These are phyloP conservation scores for Imleria badia DNA, from an alignment of 768 basidiomycete species.

Conservation along the genomic window DNA sequence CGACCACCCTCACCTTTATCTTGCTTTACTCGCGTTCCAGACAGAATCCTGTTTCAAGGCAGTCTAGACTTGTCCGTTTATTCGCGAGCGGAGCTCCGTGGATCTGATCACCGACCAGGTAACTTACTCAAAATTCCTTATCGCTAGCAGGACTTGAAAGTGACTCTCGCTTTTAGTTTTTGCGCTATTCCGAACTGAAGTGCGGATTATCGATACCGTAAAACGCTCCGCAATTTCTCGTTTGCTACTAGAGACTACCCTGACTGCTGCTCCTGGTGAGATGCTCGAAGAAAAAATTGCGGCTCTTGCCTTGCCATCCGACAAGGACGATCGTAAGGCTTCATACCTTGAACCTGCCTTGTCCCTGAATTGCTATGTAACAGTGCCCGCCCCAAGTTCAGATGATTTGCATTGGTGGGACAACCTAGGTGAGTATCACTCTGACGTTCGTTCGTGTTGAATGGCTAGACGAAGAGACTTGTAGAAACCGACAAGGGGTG, in stretches of 20 bases:
- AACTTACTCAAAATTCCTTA: slow-evolving; percentile 6
- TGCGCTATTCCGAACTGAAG: slow-evolving; percentile 73
- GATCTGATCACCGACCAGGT: slow-evolving; percentile 98
- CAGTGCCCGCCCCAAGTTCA: slow-evolving; percentile 86
- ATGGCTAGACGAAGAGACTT: not conserved
- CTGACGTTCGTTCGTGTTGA: not conserved
- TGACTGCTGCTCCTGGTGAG: slow-evolving; percentile 63
- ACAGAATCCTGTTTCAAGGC: slow-evolving; percentile 91
- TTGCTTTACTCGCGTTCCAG: slow-evolving; percentile 40
- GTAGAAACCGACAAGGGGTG: slow-evolving; percentile 19
- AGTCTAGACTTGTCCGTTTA: slow-evolving; percentile 76
- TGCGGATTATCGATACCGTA: slow-evolving; percentile 73
- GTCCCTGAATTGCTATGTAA: slow-evolving; percentile 6
- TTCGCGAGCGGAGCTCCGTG: slow-evolving; percentile 76
- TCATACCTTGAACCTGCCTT: not conserved
- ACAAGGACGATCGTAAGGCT: slow-evolving; percentile 35
- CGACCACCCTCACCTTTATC: not conserved
- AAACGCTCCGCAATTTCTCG: slow-evolving; percentile 73
- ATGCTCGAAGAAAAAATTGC: slow-evolving; percentile 72
- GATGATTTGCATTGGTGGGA: slow-evolving; percentile 83
- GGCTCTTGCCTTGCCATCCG: slow-evolving; percentile 48
- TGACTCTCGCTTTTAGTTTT: slow-evolving; percentile 56
- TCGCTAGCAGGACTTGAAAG: not conserved
- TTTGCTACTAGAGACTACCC: slow-evolving; percentile 62
- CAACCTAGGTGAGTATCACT: slow-evolving; percentile 49